phyloP scores from a whole-genome alignment of 768 basidiomycete genomes.

The Leccinum boreale region DNA sequence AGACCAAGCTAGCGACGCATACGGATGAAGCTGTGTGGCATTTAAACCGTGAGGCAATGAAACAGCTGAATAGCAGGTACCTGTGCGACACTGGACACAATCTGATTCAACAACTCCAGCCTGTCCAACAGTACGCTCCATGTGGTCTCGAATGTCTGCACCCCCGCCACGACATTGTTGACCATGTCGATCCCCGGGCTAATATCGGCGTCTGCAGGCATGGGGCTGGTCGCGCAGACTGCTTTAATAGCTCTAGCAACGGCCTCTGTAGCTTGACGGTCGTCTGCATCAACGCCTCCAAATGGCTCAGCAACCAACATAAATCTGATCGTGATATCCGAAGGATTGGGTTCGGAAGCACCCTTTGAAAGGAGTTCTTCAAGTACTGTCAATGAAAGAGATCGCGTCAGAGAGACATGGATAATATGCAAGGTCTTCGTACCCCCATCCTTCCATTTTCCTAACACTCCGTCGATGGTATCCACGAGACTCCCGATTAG shows the following conservation, averaged over 20 bases:
- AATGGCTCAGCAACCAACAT: neutral
- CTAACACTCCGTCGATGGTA: neutral
- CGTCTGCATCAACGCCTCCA: neutral
- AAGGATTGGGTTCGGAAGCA: neutral
- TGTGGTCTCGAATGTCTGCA: no score
- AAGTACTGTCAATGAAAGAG: neutral
- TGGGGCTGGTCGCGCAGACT: neutral
- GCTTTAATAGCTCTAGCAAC: neutral
- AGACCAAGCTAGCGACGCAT: no score
- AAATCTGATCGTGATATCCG: neutral
- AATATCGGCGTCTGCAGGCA: neutral
- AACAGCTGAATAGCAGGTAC: no score
- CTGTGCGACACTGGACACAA: no score
- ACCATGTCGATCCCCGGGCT: no score
- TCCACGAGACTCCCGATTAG: neutral
- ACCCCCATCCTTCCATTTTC: neutral
- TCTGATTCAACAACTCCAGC: no score
- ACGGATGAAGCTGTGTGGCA: no score
- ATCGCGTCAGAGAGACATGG: neutral
- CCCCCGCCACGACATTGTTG: no score
- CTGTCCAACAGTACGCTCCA: no score
- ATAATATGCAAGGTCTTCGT: neutral
- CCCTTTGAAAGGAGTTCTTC: neutral
- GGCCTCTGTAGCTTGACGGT: neutral
- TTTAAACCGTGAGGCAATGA: neutral